These are phyloP conservation scores for Tilletia walkeri DNA, from an alignment of 1,284 basidiomycete species.

Conservation along the genomic window DNA sequence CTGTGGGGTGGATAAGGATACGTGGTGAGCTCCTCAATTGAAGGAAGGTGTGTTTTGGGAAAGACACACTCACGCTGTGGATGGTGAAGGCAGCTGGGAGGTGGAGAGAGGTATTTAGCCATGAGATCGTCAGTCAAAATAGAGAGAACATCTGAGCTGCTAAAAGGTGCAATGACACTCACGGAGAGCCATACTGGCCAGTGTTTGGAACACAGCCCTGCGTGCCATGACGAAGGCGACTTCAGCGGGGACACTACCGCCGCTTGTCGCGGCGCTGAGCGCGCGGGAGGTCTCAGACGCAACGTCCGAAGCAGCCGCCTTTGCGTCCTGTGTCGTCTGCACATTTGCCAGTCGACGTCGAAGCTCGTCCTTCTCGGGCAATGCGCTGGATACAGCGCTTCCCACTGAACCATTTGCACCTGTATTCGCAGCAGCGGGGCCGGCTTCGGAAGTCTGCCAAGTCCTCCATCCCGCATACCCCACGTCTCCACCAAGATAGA, in stretches of 20 bases:
- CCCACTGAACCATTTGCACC: slow-evolving; percentile 24
- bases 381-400: slow-evolving; percentile 19
- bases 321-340: slow-evolving; percentile 21
- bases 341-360: slow-evolving; percentile 31
- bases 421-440: slow-evolving; percentile 16
- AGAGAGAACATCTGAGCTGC: neutral
- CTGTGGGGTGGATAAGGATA: slow-evolving; percentile 10
- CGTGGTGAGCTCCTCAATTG: neutral
- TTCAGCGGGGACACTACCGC: slow-evolving; percentile 20
- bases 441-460: neutral
- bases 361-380: slow-evolving; percentile 38
- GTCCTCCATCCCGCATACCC: slow-evolving; percentile 75
- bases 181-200: slow-evolving; percentile 44
- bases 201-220: slow-evolving; percentile 49
- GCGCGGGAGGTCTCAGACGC: neutral
- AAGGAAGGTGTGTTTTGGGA: neutral
- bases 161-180: neutral
- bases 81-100: slow-evolving; percentile 45
- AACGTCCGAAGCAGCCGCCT: slow-evolving; percentile 26
- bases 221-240: slow-evolving; percentile 42
- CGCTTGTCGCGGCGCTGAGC: neutral
- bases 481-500: slow-evolving; percentile 71
- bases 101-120: neutral
- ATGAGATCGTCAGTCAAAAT: neutral
- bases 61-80: slow-evolving; percentile 32